phyloP scores from a whole-genome alignment of 106 monocot genomes.

The Apostasia shenzhenica region DNA sequence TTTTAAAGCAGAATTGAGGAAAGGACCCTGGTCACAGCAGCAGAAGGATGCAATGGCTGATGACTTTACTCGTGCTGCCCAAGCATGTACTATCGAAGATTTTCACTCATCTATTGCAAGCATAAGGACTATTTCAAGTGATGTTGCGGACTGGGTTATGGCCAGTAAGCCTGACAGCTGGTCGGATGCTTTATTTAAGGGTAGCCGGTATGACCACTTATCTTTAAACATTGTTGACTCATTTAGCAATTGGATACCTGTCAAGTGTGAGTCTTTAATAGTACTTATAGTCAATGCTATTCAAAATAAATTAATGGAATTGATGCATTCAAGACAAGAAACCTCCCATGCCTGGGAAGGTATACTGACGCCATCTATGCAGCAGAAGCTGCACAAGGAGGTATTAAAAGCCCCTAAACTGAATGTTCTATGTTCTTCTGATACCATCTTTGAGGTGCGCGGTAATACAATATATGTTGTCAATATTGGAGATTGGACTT shows the following conservation, averaged over 20 bases:
- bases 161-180: constrained; percentile 72
- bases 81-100: constrained; percentile 59
- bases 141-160: constrained; percentile 65
- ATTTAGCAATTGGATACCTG: constrained; percentile 70
- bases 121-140: constrained; percentile 52
- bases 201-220: constrained; percentile 60
- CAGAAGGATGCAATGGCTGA: constrained; percentile 57
- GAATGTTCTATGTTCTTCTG: constrained; percentile 73
- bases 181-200: constrained; percentile 75
- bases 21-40: constrained; percentile 54
- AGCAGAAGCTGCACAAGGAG: constrained; percentile 58
- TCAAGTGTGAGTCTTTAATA: constrained; percentile 60
- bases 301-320: constrained; percentile 47
- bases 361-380: constrained; percentile 60
- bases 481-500: constrained; percentile 52
- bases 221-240: constrained; percentile 65
- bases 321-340: constrained; percentile 38
- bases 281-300: constrained; percentile 66
- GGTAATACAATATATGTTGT: constrained; percentile 67
- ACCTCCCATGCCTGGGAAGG: constrained; percentile 32
- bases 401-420: constrained; percentile 36
- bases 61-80: constrained; percentile 76
- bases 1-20: constrained; percentile 64
- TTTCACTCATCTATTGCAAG: constrained; percentile 57
- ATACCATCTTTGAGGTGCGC: constrained; percentile 85